Percentiles rank a stretch among this genome's conserved stretches.
These are phyloP conservation scores for Conticribra guillardii DNA, from an alignment of 108 stramenopile species.

Conservation along the genomic window DNA sequence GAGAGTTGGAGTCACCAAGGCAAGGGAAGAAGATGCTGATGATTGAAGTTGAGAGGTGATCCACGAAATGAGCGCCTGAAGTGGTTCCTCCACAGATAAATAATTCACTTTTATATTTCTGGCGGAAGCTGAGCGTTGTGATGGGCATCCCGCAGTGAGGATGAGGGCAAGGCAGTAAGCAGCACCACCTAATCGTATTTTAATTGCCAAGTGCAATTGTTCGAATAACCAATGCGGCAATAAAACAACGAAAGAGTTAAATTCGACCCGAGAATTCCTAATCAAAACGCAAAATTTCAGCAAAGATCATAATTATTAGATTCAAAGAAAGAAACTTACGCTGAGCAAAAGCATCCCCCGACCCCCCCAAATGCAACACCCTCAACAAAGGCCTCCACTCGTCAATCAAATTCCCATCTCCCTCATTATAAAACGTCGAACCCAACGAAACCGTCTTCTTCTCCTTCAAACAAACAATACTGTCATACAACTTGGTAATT, in stretches of 20 bases:
- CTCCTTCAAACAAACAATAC: constrained; percentile 57
- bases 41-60: constrained; percentile 72
- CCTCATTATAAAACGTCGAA: constrained; percentile 47
- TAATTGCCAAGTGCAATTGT: background rate
- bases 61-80: constrained; percentile 72
- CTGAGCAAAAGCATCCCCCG: constrained; percentile 59
- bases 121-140: constrained; percentile 19
- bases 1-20: constrained; percentile 73
- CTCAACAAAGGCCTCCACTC: constrained; percentile 53
- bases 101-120: constrained; percentile 47
- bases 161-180: constrained; percentile 58
- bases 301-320: background rate
- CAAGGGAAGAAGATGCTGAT: constrained; percentile 53
- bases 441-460: constrained; percentile 43
- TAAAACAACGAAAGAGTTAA: background rate
- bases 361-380: constrained; percentile 50
- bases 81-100: constrained; percentile 51
- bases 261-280: background rate
- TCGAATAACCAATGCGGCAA: too few relatives aligned
- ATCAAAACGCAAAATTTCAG: background rate
- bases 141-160: constrained; percentile 49
- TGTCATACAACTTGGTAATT: constrained; percentile 69
- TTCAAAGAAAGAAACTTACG: constrained; percentile 18
- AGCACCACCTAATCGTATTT: constrained; percentile 41
- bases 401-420: constrained; percentile 52